phyloP scores from a whole-genome alignment of 2,329 filamentous ascomycete genomes.

The Lasiodiplodia sp. region DNA sequence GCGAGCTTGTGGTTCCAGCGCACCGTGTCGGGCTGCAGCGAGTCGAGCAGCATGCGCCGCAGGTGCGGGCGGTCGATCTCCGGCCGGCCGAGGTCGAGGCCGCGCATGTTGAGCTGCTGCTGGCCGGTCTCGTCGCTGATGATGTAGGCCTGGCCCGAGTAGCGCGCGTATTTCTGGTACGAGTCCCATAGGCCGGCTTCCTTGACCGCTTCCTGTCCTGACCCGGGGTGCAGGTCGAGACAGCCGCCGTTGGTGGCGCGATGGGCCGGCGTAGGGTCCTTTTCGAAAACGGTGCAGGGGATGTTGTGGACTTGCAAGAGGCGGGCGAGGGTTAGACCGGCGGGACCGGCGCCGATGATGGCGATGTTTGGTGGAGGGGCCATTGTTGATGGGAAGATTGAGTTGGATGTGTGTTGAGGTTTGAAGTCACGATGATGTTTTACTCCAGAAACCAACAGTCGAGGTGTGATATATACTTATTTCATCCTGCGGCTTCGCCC shows the following conservation, averaged over 20 bases:
- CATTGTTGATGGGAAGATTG: not conserved
- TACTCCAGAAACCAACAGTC: no score
- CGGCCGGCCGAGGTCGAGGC: conserved; percentile 47
- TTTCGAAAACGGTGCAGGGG: conserved; percentile 59
- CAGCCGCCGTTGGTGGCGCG: conserved; percentile 59
- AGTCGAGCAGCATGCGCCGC: conserved; percentile 54
- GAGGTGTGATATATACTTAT: no score
- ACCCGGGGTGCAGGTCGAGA: conserved; percentile 61
- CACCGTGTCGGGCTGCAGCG: conserved; percentile 55
- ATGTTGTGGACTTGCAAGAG: conserved; percentile 58
- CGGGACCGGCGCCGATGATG: conserved; percentile 49
- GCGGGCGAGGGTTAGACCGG: conserved; percentile 60
- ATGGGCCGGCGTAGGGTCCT: conserved; percentile 45
- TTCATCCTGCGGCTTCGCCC: no score
- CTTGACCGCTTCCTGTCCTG: conserved; percentile 60
- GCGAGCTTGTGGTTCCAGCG: conserved; percentile 48
- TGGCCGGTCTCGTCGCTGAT: conserved; percentile 37
- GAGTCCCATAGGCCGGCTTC: conserved; percentile 59
- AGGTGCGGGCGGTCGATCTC: conserved; percentile 62
- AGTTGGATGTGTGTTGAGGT: not conserved
- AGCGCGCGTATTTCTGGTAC: conserved; percentile 59
- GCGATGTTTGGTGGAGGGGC: conserved; percentile 40
- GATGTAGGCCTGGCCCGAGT: conserved; percentile 60
- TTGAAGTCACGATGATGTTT: no score
- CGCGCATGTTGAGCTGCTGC: conserved; percentile 36